Conservation (phyloP, 257 asterid species). For the Paraleonurus japonicus region DNA sequence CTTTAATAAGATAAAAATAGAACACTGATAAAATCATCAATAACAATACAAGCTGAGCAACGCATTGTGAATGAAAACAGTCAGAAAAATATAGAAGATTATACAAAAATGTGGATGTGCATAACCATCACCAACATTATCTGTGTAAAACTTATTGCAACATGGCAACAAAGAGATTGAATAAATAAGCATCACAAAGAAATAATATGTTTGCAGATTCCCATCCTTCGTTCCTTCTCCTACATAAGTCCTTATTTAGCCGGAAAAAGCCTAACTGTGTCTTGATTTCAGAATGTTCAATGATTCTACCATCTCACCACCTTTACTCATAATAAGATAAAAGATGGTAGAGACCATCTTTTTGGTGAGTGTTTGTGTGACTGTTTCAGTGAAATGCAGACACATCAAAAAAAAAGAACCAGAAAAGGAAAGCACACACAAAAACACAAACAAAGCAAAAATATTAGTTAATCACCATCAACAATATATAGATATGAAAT, state of each 20-base stretch:
- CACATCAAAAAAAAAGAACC: conserved; percentile 1
- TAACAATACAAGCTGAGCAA: background rate
- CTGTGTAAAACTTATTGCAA: background rate
- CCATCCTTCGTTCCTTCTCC: background rate
- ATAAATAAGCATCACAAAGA: conserved; percentile 10
- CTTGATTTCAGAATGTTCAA: background rate
- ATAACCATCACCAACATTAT: conserved; percentile 8
- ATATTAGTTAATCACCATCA: background rate
- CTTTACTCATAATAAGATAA: background rate
- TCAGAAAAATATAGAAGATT: conserved; percentile 3
- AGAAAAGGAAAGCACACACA: background rate
- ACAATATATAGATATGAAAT: background rate
- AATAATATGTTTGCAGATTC: background rate
- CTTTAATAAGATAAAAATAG: conserved; percentile 6
- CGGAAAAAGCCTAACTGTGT: background rate
- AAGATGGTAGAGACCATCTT: background rate
- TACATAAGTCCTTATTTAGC: background rate
- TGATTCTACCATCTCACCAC: background rate
- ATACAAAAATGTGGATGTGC: background rate
- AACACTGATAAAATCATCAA: conserved; percentile 2
- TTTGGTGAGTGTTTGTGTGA: background rate
- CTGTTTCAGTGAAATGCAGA: background rate
- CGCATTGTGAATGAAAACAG: conserved; percentile 8
- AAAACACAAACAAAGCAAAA: background rate
- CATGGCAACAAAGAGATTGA: background rate